phyloP scores from a whole-genome alignment of 2,329 filamentous ascomycete genomes.

The Juglanconis oblonga region DNA sequence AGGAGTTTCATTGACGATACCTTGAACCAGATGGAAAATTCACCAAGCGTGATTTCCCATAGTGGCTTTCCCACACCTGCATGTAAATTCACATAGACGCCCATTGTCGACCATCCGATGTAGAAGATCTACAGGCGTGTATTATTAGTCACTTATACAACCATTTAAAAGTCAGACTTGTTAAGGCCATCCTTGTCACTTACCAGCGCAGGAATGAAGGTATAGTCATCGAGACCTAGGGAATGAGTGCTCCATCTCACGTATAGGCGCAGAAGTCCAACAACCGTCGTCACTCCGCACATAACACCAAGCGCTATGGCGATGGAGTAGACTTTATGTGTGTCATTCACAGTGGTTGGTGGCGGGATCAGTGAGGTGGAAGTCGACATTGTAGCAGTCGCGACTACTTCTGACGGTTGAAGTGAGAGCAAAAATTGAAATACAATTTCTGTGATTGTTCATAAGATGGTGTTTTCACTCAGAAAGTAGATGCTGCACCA shows the following conservation, averaged over 20 bases:
- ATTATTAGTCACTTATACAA: not conserved
- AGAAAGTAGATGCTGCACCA: too few relatives aligned
- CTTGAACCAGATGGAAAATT: constrained; percentile 23
- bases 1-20: not conserved
- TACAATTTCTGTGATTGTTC: too few relatives aligned
- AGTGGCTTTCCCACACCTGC: constrained; percentile 26
- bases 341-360: constrained; percentile 19
- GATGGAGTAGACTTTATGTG: constrained; percentile 20
- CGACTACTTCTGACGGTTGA: too few relatives aligned
- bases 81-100: constrained; percentile 21
- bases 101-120: constrained; percentile 21
- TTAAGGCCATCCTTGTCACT: not conserved
- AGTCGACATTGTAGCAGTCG: not conserved
- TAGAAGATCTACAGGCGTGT: constrained; percentile 19
- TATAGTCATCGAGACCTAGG: constrained; percentile 24
- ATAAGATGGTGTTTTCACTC: too few relatives aligned
- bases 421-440: too few relatives aligned
- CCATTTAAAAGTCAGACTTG: not conserved
- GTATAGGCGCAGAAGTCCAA: constrained; percentile 15
- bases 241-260: not conserved
- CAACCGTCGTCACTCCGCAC: constrained; percentile 10
- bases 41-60: constrained; percentile 23
- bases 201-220: constrained; percentile 21
- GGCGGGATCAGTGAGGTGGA: constrained; percentile 18
- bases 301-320: constrained; percentile 17